Conservation (phyloP, 2,329 filamentous ascomycete genomes). For the Pseudogymnoascus sp. region DNA sequence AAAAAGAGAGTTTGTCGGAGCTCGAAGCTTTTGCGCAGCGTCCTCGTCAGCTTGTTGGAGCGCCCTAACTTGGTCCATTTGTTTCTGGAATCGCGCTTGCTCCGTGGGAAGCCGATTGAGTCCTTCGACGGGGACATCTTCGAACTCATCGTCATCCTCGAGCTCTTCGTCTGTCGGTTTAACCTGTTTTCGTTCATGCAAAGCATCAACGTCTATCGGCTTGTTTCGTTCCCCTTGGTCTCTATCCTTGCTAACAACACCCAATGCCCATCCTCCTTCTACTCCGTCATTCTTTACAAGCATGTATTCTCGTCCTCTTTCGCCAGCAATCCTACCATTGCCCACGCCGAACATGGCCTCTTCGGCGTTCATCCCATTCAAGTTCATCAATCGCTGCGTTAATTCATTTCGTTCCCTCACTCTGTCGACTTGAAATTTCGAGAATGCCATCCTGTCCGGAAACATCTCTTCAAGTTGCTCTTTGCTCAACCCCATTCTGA, state of each 20-base stretch:
- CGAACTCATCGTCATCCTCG: conserved; percentile 55
- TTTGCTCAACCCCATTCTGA: conserved; percentile 94
- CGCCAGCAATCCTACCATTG: conserved; percentile 66
- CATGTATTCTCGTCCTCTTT: conserved; percentile 89
- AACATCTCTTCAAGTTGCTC: conserved; percentile 97
- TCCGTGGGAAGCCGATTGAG: conserved; percentile 29
- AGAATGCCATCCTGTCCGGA: conserved; percentile 94
- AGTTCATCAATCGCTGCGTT: conserved; percentile 88
- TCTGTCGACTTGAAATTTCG: conserved; percentile 89
- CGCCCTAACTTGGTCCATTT: not conserved
- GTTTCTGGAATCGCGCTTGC: not conserved
- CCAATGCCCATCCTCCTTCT: conserved; percentile 92
- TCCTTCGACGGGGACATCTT: conserved; percentile 32
- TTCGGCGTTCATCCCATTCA: conserved; percentile 80
- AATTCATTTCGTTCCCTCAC: conserved; percentile 89
- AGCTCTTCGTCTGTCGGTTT: conserved; percentile 52
- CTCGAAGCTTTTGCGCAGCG: not conserved
- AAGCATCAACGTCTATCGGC: conserved; percentile 83
- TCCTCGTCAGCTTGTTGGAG: conserved; percentile 12
- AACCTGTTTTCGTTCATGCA: conserved; percentile 42
- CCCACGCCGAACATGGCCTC: conserved; percentile 61
- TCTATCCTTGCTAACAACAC: conserved; percentile 82
- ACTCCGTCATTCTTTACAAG: conserved; percentile 92
- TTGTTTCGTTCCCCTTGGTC: conserved; percentile 73
- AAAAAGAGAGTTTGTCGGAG: conserved; percentile 24